These are phyloP conservation scores for Mallotus nudiflorus DNA, from an alignment of 345 rosid genomes.

Conservation along the genomic window DNA sequence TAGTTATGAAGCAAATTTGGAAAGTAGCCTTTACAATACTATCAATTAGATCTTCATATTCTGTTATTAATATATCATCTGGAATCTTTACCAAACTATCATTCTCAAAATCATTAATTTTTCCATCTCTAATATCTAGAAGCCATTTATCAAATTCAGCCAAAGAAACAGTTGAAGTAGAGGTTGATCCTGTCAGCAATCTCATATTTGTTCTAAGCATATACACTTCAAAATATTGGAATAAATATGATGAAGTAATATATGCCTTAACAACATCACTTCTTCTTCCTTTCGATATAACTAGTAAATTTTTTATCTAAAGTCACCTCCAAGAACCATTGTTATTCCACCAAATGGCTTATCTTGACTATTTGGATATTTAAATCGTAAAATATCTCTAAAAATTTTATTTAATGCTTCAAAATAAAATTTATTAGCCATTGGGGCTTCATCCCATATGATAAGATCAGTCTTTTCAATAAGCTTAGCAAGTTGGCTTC, in stretches of 20 bases:
- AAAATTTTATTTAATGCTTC: neutral
- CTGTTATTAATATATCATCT: neutral
- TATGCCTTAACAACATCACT: neutral
- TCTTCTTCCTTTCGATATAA: neutral
- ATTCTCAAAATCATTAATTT: too few relatives aligned
- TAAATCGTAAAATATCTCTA: neutral
- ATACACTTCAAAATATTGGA: neutral
- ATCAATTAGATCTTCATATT: neutral
- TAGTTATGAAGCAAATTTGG: neutral
- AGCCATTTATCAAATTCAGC: neutral
- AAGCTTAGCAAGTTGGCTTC: neutral
- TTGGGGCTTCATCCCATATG: neutral
- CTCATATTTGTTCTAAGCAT: neutral
- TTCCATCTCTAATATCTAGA: neutral
- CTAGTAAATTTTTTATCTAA: neutral
- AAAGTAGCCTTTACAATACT: neutral
- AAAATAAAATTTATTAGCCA: neutral
- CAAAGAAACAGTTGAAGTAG: too few relatives aligned
- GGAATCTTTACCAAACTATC: neutral
- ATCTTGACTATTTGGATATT: neutral
- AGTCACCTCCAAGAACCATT: constrained; percentile 6
- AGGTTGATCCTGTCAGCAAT: neutral
- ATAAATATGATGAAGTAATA: neutral
- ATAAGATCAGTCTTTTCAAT: neutral
- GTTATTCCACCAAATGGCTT: neutral